Evolutionary conservation across 2,329 filamentous ascomycete species (phyloP), one percentile per base, ranked within the genome.

Genomic region (Penicillium sclerotiorum): DNA sequence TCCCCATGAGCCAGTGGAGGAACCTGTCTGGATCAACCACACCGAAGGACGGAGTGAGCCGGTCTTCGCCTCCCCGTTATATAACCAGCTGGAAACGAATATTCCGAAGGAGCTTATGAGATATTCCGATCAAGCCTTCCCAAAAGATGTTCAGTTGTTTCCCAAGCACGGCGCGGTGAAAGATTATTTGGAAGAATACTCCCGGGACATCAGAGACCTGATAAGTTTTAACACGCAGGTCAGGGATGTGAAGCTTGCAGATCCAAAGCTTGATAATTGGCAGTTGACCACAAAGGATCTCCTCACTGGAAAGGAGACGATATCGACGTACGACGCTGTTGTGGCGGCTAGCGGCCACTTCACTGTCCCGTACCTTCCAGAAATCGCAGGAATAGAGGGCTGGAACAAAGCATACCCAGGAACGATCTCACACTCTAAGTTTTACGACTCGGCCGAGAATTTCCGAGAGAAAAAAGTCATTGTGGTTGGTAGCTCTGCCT

Each of bases 401-500:
- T 92, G 88, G 70, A 76, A 85, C 55, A 58, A 71, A 21, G 68
- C 75, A 1, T 81, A 88, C 50, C 86, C 86, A 0, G 78, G 76
- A 0, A 64, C 80, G 3, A 82, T 93, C 36, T 79, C 78, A 1
- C 89, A 94, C 69, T 90, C 91, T 1, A 96, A 94, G 67, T 83
- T 84, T 49, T 97, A 91, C 65, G 85, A 91, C 33, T 79, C 72
- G 0, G 81, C 89, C 0, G 79, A 82, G 15, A 63, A 74, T 0
- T 96, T 86, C 61, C 65, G 67, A 1, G 78, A 75, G 45, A 88
- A 88, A 67, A 95, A 89, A 69, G 88, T 94, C 9, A 70, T 96
- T 5, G 80, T 96, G 0, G 84, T 96, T 0, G 93, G 93, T 8
- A 94, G 90, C 61, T 87, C 87, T 0, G 88, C 91, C 0, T 95